Evolutionary conservation across 1,139 yeast genomes (phyloP), one percentile per base, ranked within the genome.

Genomic region (Hyphopichia burtonii): DNA sequence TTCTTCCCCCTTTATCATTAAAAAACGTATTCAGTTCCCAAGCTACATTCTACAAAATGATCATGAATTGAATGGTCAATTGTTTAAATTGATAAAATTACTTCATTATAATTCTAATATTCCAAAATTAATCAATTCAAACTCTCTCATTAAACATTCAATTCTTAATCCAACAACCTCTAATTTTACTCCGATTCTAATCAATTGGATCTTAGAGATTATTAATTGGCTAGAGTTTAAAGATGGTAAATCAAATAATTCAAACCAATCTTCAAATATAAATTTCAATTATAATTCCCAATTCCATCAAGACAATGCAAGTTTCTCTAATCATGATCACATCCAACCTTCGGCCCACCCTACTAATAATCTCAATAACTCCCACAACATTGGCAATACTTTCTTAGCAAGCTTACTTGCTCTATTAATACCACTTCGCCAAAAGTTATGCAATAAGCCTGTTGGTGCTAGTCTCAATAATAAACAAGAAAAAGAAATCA

Each of bases 151-250:
- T 45, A 55, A 56, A 38, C 48, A 54, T 18, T 49, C 63, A 9
- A 42, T 51, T 12, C 31, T 38, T 9, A 36, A 51, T 17, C 40
- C 33, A 2, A 14, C 37, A 5, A 38, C 41, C 23, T 39, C 52
- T 34, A 47, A 43, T 20, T 52, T 45, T 38, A 51, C 51, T 39
- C 55, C 65, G n/a, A 49, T 68, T 44, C 49, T 74, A 30, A 49
- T 73, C n/a, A 71, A 73, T 41, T 80, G 86, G 86, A 77, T 78
- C 11, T 65, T 72, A 42, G 84, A 80, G 49, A 68, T 78, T 2
- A 65, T 78, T 42, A 79, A 78, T 47, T 81, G 86, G 86, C 58
- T 80, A 22, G 84, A 80, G 51, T 74, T 77, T 44, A 81, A 80
- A 52, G 86, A 81, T 52, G 83, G 81, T 2, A 68, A 65, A 40